Evolutionary conservation across 2,329 filamentous ascomycete genomes (phyloP).

Genomic region (Botrytis pseudocinerea): DNA sequence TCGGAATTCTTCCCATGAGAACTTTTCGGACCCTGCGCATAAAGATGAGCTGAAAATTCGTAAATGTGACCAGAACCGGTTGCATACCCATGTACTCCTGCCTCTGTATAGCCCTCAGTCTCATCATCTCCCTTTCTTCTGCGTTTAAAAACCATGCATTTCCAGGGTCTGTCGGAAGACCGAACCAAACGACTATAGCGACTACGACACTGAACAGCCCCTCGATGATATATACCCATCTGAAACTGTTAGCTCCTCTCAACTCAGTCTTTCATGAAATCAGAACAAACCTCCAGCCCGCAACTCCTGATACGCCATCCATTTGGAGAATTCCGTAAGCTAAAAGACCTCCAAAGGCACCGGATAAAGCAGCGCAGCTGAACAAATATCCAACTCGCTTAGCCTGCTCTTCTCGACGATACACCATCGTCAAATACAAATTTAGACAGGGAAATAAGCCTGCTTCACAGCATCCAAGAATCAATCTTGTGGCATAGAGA

Average conservation of each 20-base stretch:
- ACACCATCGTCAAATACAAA: slow-evolving; percentile 55
- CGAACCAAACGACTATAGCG: slow-evolving; percentile 48
- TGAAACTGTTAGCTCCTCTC: slow-evolving; percentile 12
- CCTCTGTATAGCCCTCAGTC: slow-evolving; percentile 47
- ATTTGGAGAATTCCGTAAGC: slow-evolving; percentile 53
- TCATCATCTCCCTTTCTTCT: slow-evolving; percentile 53
- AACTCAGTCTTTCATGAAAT: background rate
- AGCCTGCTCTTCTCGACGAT: slow-evolving; percentile 55
- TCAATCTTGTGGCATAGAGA: slow-evolving; percentile 48
- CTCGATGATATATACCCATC: slow-evolving; percentile 52
- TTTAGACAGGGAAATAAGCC: slow-evolving; percentile 52
- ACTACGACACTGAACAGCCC: slow-evolving; percentile 48
- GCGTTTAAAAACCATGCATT: slow-evolving; percentile 51
- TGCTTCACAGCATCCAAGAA: slow-evolving; percentile 51
- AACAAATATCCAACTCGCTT: slow-evolving; percentile 55
- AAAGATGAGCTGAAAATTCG: background rate
- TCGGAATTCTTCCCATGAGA: slow-evolving; percentile 52
- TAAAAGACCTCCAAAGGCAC: slow-evolving; percentile 54
- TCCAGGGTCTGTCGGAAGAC: slow-evolving; percentile 49
- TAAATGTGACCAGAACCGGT: background rate
- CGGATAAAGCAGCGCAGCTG: slow-evolving; percentile 53
- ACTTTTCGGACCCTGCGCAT: slow-evolving; percentile 45
- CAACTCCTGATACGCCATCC: slow-evolving; percentile 47
- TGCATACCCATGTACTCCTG: slow-evolving; percentile 44
- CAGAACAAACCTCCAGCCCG: slow-evolving; percentile 51